A percentile compares a stretch with the other conserved stretches of the same genome.
These are phyloP conservation scores for Sugiyamaella pinicola DNA, from an alignment of 1,139 yeast genomes.

Conservation along the genomic window DNA sequence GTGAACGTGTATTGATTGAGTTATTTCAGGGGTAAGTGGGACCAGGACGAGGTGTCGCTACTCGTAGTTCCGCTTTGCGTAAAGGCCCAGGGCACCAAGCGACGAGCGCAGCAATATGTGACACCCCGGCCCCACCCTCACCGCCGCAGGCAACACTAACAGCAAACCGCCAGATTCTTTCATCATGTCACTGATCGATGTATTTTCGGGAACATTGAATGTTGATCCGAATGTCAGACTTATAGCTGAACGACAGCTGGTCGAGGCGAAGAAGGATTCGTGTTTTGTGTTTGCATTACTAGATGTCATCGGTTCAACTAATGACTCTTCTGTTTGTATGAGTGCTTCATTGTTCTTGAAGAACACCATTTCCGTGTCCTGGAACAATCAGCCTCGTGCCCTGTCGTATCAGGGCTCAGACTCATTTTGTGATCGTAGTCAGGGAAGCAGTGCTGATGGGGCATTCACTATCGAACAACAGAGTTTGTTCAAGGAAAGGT, in stretches of 20 bases:
- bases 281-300: constrained; percentile 21
- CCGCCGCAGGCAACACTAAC: too few relatives aligned
- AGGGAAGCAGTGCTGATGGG: background rate
- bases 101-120: too few relatives aligned
- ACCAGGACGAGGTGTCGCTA: too few relatives aligned
- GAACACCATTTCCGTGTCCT: constrained; percentile 18
- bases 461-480: background rate
- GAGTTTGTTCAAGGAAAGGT: constrained; percentile 15
- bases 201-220: constrained; percentile 23
- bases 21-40: constrained; percentile 12
- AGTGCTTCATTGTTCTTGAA: constrained; percentile 26
- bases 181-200: constrained; percentile 19
- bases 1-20: too few relatives aligned
- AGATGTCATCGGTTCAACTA: constrained; percentile 14
- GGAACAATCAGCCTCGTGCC: background rate
- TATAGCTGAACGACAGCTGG: constrained; percentile 22
- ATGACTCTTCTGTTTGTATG: constrained; percentile 17
- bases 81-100: background rate
- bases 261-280: constrained; percentile 13
- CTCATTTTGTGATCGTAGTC: background rate
- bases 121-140: too few relatives aligned
- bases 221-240: constrained; percentile 23
- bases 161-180: background rate
- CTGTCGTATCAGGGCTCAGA: background rate
- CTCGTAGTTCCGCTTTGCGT: background rate